A percentile compares a stretch with the other conserved stretches of the same genome.
Evolutionary conservation across 805 yeast species (phyloP).

Genomic region (Saturnispora kantuleensis): DNA sequence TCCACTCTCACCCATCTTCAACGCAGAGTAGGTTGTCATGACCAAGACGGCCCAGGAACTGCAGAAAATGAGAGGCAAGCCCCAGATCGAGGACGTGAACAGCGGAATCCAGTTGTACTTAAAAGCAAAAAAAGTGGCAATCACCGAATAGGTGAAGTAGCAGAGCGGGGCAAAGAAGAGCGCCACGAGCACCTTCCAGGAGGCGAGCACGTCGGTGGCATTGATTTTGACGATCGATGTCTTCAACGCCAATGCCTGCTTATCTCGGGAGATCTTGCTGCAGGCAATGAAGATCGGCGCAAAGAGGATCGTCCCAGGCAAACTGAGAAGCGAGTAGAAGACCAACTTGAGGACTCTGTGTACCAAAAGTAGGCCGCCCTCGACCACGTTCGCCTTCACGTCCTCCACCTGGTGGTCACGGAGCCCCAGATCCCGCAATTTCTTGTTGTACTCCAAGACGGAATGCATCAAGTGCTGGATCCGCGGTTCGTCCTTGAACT

Average conservation of each 20-base stretch:
- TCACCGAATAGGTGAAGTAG: slow-evolving; percentile 65
- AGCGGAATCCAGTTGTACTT: slow-evolving; percentile 15
- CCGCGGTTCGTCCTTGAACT: slow-evolving; percentile 61
- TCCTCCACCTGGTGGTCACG: slow-evolving; percentile 63
- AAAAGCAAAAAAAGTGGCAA: slow-evolving; percentile 31
- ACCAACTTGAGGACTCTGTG: slow-evolving; percentile 48
- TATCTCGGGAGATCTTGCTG: slow-evolving; percentile 56
- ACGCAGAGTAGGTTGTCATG: slow-evolving; percentile 74
- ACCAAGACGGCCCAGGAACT: slow-evolving; percentile 56
- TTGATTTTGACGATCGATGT: slow-evolving; percentile 80
- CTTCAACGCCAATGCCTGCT: slow-evolving; percentile 71
- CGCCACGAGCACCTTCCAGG: slow-evolving; percentile 90
- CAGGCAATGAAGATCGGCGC: slow-evolving; percentile 81
- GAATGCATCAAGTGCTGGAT: slow-evolving; percentile 51
- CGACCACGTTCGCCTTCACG: slow-evolving; percentile 39
- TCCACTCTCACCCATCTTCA: slow-evolving; percentile 87
- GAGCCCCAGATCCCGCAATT: slow-evolving; percentile 51
- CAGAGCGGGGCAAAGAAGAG: slow-evolving; percentile 80
- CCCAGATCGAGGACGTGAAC: slow-evolving; percentile 5
- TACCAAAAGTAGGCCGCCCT: slow-evolving; percentile 43
- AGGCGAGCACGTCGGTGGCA: slow-evolving; percentile 89
- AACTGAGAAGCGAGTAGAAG: slow-evolving; percentile 48
- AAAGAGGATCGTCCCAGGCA: slow-evolving; percentile 83
- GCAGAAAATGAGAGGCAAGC: slow-evolving; percentile 28
- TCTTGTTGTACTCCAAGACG: slow-evolving; percentile 60